These are phyloP conservation scores for Zychaea mexicana DNA, from an alignment of 371 early-diverging fungal genomes.

Conservation along the genomic window DNA sequence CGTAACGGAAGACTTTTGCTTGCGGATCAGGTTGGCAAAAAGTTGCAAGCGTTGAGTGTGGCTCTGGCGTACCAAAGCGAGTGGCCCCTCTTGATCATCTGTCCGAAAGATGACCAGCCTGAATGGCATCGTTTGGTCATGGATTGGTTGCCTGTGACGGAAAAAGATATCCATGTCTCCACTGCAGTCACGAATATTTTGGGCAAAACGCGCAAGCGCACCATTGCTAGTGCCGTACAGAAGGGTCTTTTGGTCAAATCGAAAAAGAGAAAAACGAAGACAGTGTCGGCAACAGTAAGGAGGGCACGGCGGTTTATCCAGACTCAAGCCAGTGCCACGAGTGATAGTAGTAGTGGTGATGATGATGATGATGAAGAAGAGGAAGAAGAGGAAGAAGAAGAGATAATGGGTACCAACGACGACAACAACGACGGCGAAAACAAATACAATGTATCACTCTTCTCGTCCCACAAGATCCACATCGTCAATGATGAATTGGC, in stretches of 20 bases:
- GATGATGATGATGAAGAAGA: not conserved
- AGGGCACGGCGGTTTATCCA: too few relatives aligned
- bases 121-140: slow-evolving; percentile 28
- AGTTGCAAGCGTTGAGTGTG: slow-evolving; percentile 84
- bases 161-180: slow-evolving; percentile 33
- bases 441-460: not conserved
- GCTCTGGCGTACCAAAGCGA: slow-evolving; percentile 49
- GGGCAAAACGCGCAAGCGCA: not conserved
- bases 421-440: slow-evolving; percentile 28
- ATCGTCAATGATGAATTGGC: slow-evolving; percentile 45
- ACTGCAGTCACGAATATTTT: not conserved
- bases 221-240: not conserved
- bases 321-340: too few relatives aligned
- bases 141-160: slow-evolving; percentile 42
- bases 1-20: slow-evolving; percentile 67
- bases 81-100: slow-evolving; percentile 69
- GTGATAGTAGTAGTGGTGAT: not conserved
- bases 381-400: not conserved
- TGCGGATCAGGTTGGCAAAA: slow-evolving; percentile 95
- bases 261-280: not conserved
- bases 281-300: too few relatives aligned
- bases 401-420: not conserved
- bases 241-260: not conserved
- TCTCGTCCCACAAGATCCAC: slow-evolving; percentile 25
- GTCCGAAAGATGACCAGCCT: slow-evolving; percentile 55